A percentile compares a stretch with the other conserved stretches of the same genome.
Evolutionary conservation across 1,284 basidiomycete genomes (phyloP).

Genomic region (Puccinia novopanici): DNA sequence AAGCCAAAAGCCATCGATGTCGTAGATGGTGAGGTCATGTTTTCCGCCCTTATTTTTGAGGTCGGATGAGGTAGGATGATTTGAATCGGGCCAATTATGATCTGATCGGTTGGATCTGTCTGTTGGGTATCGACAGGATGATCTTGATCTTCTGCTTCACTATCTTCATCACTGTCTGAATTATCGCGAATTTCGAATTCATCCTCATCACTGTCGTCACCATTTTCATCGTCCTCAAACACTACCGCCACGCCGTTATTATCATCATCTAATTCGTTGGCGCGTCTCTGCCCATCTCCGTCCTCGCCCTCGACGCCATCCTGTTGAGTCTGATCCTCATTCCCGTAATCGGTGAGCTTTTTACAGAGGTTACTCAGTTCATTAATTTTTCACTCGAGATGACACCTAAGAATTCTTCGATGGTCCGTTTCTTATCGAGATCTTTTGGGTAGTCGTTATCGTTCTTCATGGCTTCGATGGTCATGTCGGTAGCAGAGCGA

Average conservation of each 20-base stretch:
- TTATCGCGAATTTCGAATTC: slow-evolving; percentile 81
- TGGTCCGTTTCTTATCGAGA: slow-evolving; percentile 95
- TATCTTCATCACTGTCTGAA: slow-evolving; percentile 75
- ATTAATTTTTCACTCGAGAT: slow-evolving; percentile 73
- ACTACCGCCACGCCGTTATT: slow-evolving; percentile 81
- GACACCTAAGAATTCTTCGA: slow-evolving; percentile 75
- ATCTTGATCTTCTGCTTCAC: slow-evolving; percentile 72
- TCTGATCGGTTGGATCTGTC: slow-evolving; percentile 63
- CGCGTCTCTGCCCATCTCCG: slow-evolving; percentile 64
- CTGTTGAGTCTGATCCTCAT: slow-evolving; percentile 74
- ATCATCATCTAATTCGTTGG: slow-evolving; percentile 71
- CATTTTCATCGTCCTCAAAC: slow-evolving; percentile 75
- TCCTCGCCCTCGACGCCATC: slow-evolving; percentile 79
- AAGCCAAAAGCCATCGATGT: slow-evolving; percentile 97
- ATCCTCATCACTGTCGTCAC: slow-evolving; percentile 78
- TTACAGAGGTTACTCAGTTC: slow-evolving; percentile 85
- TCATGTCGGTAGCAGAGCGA: slow-evolving; percentile 86
- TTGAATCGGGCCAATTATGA: slow-evolving; percentile 52
- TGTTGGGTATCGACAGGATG: slow-evolving; percentile 61
- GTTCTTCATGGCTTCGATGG: slow-evolving; percentile 86
- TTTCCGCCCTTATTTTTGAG: slow-evolving; percentile 43
- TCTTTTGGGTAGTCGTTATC: slow-evolving; percentile 76
- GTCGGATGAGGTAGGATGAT: slow-evolving; percentile 59
- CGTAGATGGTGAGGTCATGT: slow-evolving; percentile 73
- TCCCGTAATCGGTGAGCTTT: slow-evolving; percentile 94